Conservation (phyloP, 164 flowering plant species). For the Taxillus chinensis region DNA sequence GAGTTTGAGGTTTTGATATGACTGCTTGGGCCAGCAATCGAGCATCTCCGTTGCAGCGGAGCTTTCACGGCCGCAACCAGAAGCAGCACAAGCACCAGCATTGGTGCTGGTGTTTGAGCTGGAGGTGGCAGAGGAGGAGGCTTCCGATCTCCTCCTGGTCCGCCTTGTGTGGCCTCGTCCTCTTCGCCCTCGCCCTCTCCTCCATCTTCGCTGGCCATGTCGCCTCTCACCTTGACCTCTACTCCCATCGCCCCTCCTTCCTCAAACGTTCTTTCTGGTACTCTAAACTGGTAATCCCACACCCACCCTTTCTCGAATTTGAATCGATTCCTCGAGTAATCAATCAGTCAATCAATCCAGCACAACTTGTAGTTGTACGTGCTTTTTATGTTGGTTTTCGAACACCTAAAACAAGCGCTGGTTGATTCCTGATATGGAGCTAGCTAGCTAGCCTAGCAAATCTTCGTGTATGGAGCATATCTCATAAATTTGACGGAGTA, state of each 20-base stretch:
- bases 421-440: neutral
- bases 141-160: conserved; percentile 36
- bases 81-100: neutral
- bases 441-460: no score
- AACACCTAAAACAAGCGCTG: no score
- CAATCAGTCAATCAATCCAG: neutral
- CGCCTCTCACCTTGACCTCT: conserved; percentile 75
- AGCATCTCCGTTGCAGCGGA: no score
- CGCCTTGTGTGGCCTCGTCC: conserved; percentile 58
- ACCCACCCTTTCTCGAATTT: neutral
- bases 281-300: conserved; percentile 19
- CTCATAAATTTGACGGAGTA: no score
- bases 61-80: neutral
- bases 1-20: conserved; percentile 10
- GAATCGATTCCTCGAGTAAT: neutral
- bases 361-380: neutral
- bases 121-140: conserved; percentile 13
- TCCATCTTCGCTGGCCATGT: conserved; percentile 78
- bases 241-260: conserved; percentile 36
- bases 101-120: neutral
- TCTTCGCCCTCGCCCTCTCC: conserved; percentile 65
- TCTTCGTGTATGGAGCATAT: no score
- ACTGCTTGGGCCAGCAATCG: conserved; percentile 12
- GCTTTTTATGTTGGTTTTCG: neutral
- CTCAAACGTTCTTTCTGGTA: conserved; percentile 27